Percentiles rank a stretch among this genome's conserved stretches.
Conservation (phyloP, 1,139 yeast genomes). For the Candida albicans region DNA sequence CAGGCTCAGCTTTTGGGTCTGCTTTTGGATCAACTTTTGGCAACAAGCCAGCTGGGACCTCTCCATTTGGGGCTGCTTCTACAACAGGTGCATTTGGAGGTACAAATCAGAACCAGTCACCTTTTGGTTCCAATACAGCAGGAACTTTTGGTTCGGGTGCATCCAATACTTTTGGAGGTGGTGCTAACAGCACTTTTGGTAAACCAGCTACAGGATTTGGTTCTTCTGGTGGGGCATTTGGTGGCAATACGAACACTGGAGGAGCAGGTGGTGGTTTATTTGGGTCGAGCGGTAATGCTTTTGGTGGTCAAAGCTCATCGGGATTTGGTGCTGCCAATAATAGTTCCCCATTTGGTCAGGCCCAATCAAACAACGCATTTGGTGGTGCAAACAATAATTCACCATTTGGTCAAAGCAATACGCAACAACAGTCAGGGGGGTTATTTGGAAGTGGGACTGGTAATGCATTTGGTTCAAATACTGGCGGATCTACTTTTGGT, state of each 20-base stretch:
- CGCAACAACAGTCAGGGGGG: conserved; percentile 17
- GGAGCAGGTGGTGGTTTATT: conserved; percentile 13
- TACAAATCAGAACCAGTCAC: conserved; percentile 10
- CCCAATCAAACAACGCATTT: conserved; percentile 8
- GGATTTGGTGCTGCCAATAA: conserved; percentile 22
- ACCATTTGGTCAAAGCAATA: conserved; percentile 14
- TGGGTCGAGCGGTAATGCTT: conserved; percentile 16
- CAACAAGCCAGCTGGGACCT: conserved; percentile 18
- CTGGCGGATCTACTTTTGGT: conserved; percentile 16
- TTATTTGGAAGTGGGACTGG: conserved; percentile 17
- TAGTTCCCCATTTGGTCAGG: conserved; percentile 15
- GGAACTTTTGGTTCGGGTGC: conserved; percentile 24
- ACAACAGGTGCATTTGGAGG: conserved; percentile 16
- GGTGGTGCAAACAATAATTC: conserved; percentile 17
- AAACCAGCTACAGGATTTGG: conserved; percentile 12
- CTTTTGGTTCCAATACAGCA: conserved; percentile 10
- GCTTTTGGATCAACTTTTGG: conserved; percentile 9
- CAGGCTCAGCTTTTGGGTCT: conserved; percentile 17
- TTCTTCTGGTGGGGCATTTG: conserved; percentile 16
- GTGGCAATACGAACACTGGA: conserved; percentile 18
- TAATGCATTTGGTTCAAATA: conserved; percentile 16
- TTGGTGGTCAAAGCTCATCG: conserved; percentile 26
- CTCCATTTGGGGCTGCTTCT: conserved; percentile 12
- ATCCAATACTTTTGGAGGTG: conserved; percentile 15
- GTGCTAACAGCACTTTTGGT: conserved; percentile 20